Evolutionary conservation across 2,329 filamentous ascomycete genomes (phyloP), one percentile per base, ranked within the genome.

Genomic region (Didymella glomerata): DNA sequence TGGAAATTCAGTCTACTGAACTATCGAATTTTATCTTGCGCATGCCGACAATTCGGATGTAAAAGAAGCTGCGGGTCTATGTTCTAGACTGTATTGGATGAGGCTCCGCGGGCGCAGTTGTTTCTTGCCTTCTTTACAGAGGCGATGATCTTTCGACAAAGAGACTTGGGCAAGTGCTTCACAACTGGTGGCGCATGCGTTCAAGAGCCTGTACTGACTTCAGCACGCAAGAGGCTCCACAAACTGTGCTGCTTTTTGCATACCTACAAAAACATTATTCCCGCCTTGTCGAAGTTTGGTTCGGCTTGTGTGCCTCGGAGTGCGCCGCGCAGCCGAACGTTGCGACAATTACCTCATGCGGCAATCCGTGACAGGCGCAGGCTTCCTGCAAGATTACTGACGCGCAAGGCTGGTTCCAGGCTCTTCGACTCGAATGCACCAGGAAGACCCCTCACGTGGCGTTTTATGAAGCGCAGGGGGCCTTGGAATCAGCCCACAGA

Each of bases 401-500:
- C 44, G 10, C 13, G 28, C 48, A 44, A 34, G 48, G 38, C 38
- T 24, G 20, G 4, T 34, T 28, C 28, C 49, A 52, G 48, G 36
- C 40, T 14, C n/a, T 27, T 44, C 38, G 28, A 20, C 40, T 45
- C n/a, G 20, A 45, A 36, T 36, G 28, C 28, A 36, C 20, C 27
- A 44, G 38, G 4, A n/a, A 7, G 24, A 13, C 2, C 44, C 52
- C 45, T 55, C 52, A 20, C 28, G 52, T 48, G 52, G 52, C 45
- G 45, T 34, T 45, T 14, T 20, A n/a, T 18, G n/a, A 34, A 18
- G 27, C 6, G 18, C 36, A 25, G 34, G 47, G 22, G 34, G 5
- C 20, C 22, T 49, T 13, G 20, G 3, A n/a, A 30, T 24, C 13
- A 40, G 42, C 7, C 25, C n/a, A 32, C 24, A 30, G 9, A 16